phyloP scores from a whole-genome alignment of 2,329 filamentous ascomycete species.

The Penicillium expansum region DNA sequence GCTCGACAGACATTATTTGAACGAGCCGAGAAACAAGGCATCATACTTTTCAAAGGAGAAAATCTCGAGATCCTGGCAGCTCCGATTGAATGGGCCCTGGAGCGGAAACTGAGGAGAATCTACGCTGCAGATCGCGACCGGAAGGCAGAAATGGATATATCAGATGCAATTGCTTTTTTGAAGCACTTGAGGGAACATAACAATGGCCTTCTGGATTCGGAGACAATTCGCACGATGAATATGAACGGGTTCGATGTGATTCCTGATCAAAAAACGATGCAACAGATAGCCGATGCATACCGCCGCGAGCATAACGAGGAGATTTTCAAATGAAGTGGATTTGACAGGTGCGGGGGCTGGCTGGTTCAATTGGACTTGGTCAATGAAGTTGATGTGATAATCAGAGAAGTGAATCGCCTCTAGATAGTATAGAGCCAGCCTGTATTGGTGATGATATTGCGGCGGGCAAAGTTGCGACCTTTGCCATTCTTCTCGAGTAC shows the following conservation, averaged over 20 bases:
- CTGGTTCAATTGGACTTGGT: neutral
- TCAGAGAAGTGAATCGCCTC: neutral
- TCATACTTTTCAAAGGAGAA: slow-evolving; percentile 30
- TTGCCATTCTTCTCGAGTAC: slow-evolving; percentile 23
- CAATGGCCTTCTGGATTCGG: slow-evolving; percentile 23
- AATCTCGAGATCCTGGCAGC: slow-evolving; percentile 31
- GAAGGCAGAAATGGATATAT: slow-evolving; percentile 29
- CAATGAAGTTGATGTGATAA: neutral
- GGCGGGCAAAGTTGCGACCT: slow-evolving; percentile 19
- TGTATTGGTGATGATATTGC: slow-evolving; percentile 29
- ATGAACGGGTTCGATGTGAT: slow-evolving; percentile 29
- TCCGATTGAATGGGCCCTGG: slow-evolving; percentile 37
- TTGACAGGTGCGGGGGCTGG: neutral
- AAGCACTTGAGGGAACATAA: slow-evolving; percentile 25
- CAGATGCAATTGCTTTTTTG: slow-evolving; percentile 31
- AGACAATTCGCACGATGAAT: slow-evolving; percentile 29
- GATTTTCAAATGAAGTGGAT: slow-evolving; percentile 15
- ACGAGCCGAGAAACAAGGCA: slow-evolving; percentile 32
- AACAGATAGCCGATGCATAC: slow-evolving; percentile 30
- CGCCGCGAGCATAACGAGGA: slow-evolving; percentile 26
- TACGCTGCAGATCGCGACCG: slow-evolving; percentile 21
- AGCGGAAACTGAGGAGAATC: slow-evolving; percentile 36
- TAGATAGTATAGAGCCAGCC: slow-evolving; percentile 30
- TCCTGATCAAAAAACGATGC: slow-evolving; percentile 31
- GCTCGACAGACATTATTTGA: slow-evolving; percentile 27